These are phyloP conservation scores for Wickerhamiella occidentalis DNA, from an alignment of 805 yeast genomes.

Conservation along the genomic window DNA sequence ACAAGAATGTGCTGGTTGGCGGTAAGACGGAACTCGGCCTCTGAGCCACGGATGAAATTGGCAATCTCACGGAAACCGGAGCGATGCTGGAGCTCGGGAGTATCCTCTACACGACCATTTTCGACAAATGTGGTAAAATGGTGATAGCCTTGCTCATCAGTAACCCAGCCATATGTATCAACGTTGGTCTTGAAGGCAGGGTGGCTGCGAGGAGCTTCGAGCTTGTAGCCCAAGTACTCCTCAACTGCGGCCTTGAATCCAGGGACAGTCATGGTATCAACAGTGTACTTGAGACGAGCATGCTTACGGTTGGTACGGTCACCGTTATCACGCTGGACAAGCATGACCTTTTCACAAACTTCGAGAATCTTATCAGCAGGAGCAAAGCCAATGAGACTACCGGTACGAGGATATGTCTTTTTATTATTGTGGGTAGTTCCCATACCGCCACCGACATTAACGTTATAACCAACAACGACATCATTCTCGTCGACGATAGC, in stretches of 20 bases:
- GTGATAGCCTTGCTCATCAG: slow-evolving; percentile 61
- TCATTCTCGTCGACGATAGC: slow-evolving; percentile 53
- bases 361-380: slow-evolving; percentile 52
- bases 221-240: slow-evolving; percentile 64
- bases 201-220: slow-evolving; percentile 58
- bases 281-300: slow-evolving; percentile 92
- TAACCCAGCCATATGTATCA: slow-evolving; percentile 89
- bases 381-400: slow-evolving; percentile 72
- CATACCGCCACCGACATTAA: slow-evolving; percentile 97
- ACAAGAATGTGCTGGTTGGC: slow-evolving; percentile 90
- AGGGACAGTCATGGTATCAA: slow-evolving; percentile 87
- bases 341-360: slow-evolving; percentile 84
- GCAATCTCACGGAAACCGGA: slow-evolving; percentile 76
- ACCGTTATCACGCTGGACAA: slow-evolving; percentile 89
- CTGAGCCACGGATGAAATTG: slow-evolving; percentile 42
- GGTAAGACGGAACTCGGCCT: slow-evolving; percentile 77
- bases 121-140: slow-evolving; percentile 92
- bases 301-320: slow-evolving; percentile 94
- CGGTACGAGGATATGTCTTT: slow-evolving; percentile 93
- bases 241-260: slow-evolving; percentile 71
- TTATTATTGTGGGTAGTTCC: slow-evolving; percentile 94
- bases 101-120: slow-evolving; percentile 92
- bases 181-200: slow-evolving; percentile 67
- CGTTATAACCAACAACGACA: slow-evolving; percentile 63
- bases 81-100: slow-evolving; percentile 81